Conservation (phyloP, 1,284 basidiomycete genomes). For the Microbotryum lychnidis-dioicae region DNA sequence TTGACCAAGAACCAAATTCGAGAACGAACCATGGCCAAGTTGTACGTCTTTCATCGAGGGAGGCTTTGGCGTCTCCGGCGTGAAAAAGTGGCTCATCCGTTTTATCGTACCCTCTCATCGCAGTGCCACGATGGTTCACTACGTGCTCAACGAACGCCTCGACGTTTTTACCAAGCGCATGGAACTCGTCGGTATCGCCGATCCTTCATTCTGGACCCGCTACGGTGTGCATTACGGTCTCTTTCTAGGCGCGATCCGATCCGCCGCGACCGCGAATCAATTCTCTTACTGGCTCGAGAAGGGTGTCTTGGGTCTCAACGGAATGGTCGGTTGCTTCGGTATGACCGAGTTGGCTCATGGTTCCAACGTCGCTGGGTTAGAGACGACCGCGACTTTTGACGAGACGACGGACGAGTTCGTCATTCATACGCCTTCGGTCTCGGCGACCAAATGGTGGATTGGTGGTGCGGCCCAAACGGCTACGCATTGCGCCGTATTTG, state of each 20-base stretch:
- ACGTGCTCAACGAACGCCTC: constrained; percentile 45
- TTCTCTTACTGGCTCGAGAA: constrained; percentile 50
- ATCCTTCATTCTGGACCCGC: constrained; percentile 51
- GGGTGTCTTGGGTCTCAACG: constrained; percentile 49
- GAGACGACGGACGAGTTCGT: constrained; percentile 49
- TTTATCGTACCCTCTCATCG: neutral
- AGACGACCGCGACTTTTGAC: constrained; percentile 53
- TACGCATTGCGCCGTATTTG: constrained; percentile 52
- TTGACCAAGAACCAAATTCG: constrained; percentile 49
- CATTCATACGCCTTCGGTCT: constrained; percentile 49
- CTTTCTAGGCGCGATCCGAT: constrained; percentile 40
- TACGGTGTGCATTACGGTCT: constrained; percentile 52
- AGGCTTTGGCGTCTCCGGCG: constrained; percentile 27
- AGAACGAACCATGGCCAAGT: constrained; percentile 46
- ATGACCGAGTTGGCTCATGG: constrained; percentile 46
- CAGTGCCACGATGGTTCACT: constrained; percentile 43
- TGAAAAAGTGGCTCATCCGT: neutral
- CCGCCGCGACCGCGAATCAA: constrained; percentile 39
- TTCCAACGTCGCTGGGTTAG: constrained; percentile 50
- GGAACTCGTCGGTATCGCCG: constrained; percentile 45
- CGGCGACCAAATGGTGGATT: constrained; percentile 53
- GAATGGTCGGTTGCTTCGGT: constrained; percentile 51
- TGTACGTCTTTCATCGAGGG: constrained; percentile 8
- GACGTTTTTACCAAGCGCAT: constrained; percentile 48
- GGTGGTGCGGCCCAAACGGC: constrained; percentile 50